Base-by-base conservation (phyloP, 2,329 filamentous ascomycete genomes). In the Alternaria brassicae region DNA sequence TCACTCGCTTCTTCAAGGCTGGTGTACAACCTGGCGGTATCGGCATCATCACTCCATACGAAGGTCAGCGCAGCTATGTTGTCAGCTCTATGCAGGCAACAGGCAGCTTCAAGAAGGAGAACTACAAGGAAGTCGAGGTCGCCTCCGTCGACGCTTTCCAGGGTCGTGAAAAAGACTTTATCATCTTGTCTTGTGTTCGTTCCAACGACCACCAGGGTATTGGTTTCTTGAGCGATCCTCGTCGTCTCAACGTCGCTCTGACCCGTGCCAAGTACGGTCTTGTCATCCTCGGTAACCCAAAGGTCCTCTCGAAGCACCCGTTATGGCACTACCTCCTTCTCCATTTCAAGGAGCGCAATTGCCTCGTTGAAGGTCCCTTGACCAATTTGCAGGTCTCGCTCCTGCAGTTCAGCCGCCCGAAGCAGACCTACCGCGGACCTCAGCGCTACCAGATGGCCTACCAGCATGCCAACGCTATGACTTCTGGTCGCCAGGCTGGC, bases 181-280 rank as follows among this genome's bases (percentile, higher is more conserved):
- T 99, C 72, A 93, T 99, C 37, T 84, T 99, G 30, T 98, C 95
- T 62, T 99, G 95, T 75, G 95, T 99, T 50, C 92, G 95, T 75
- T 98, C 94, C 76, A 99, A 99, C 77, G 95, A 99, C 72, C 96
- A 98, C 77, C 95, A 99, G 78, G 95, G 95, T 67, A 99, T 99
- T 71, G 95, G 95, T 81, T 99, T 99, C 87, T 83, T 99, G 83
- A 98, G 93, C 61, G 95, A 99, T 71, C 95, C 95, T 52, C 92
- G 95, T 67, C 94, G 95, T 84, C 88, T 99, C 72, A 99, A 99
- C 75, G 95, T 99, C 21, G 95, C 94, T 37, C 85, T 99, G 67
- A 99, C 95, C 50, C 92, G 95, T 82, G 95, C 95, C 63, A 98
- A 97, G 80, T 99, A 94, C 72, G 95, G 95, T 58, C 83, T 98